Evolutionary conservation across 305 asterid genomes (phyloP), one percentile per base, ranked within the genome.

Genomic region (Rubia tinctorum): DNA sequence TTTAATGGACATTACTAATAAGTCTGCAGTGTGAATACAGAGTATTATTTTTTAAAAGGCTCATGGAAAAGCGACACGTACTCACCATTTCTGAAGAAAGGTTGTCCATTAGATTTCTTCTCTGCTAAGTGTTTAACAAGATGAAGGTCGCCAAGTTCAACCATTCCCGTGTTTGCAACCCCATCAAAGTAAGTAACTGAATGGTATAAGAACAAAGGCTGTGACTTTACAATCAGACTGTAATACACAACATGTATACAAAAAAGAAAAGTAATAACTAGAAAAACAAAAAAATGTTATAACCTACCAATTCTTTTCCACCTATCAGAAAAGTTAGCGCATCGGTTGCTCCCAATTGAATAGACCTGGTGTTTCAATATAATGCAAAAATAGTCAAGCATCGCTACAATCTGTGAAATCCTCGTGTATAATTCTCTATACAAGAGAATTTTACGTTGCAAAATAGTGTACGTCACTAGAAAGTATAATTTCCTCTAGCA

Each of bases 241-340:
- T 59, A 76, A 72, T 62, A 67, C 53, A 51, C 69, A 13, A 63
- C 23, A 71, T 49, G 69, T 51, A 44, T 51, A 58, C 10, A 22
- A 45, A 45, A 11, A 66, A 42, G 14, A 4, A 71, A 58, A 71
- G 75, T 39, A 23, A 51, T 44, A 77, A 25, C 60, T 75, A 55
- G 64, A n/a, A n/a, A 55, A 44, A 77, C 15, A 59, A 60, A 47
- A 61, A 65, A 44, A 72, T 72, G 73, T 37, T 69, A 76, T 55
- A 63, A 60, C 86, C 63, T 79, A 90, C 99, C 96, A 45, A 87
- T 87, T 80, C 91, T 89, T 80, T 90, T 86, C 99, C 99, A 95
- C 69, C 81, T 77, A 74, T 81, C 72, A 79, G 88, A 85, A 85
- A 95, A 88, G 53, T 90, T 85, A 66, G 86, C 82, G 84, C 90